A percentile compares a stretch with the other conserved stretches of the same genome.
Evolutionary conservation across 768 basidiomycete genomes (phyloP).

Genomic region (Tephrocybe sp.): DNA sequence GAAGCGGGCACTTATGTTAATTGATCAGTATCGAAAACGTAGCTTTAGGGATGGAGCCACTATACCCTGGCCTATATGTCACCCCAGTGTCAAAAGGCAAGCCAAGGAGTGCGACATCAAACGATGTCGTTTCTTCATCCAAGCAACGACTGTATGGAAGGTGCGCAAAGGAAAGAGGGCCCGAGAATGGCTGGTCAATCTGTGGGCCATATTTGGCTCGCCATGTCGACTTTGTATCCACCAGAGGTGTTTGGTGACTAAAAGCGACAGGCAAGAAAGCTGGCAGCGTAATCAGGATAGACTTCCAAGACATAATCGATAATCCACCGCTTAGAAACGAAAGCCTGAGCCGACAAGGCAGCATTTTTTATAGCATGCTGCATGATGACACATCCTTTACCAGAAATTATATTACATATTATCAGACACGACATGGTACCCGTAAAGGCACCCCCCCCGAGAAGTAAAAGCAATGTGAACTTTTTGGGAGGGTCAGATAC

Average conservation of each 20-base stretch:
- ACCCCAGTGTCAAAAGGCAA: constrained; percentile 77
- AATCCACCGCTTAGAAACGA: no score
- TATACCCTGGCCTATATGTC: constrained; percentile 55
- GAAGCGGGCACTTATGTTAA: constrained; percentile 66
- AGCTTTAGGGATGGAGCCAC: no score
- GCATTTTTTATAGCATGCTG: no score
- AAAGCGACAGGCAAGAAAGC: neutral
- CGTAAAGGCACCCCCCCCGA: no score
- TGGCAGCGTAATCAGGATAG: neutral
- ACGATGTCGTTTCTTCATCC: constrained; percentile 47
- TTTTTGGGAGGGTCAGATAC: constrained; percentile 3
- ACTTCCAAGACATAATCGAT: neutral
- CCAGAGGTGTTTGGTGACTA: constrained; percentile 12
- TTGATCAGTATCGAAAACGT: neutral
- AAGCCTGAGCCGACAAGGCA: no score
- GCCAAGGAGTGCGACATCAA: constrained; percentile 80
- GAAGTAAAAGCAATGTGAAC: no score
- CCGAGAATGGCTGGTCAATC: constrained; percentile 72
- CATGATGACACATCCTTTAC: neutral
- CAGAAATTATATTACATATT: no score
- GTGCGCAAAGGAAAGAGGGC: constrained; percentile 82
- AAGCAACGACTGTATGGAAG: constrained; percentile 72
- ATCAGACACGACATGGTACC: no score
- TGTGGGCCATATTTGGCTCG: constrained; percentile 72
- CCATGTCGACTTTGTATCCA: constrained; percentile 43